Evolutionary conservation across 2,329 filamentous ascomycete genomes (phyloP).

Genomic region (Penicillium vulpinum): DNA sequence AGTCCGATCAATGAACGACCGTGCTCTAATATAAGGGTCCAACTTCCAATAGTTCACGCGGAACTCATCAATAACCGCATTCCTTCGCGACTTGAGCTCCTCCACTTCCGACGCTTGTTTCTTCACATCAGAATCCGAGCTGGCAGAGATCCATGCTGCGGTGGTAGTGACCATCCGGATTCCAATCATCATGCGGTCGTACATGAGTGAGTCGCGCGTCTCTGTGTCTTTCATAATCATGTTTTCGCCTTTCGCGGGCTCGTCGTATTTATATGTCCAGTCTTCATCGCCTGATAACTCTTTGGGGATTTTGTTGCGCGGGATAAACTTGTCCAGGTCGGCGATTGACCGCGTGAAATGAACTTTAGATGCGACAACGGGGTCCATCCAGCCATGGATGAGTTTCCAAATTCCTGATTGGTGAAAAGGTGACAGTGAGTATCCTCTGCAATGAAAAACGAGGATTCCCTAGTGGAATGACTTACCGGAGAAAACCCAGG

Average conservation of each 20-base stretch:
- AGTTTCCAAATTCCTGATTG: conserved; percentile 80
- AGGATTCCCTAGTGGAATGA: background rate
- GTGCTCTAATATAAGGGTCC: conserved; percentile 80
- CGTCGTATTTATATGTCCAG: conserved; percentile 77
- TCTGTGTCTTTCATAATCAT: conserved; percentile 65
- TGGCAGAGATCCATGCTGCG: conserved; percentile 66
- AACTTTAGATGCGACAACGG: conserved; percentile 88
- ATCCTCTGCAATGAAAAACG: background rate
- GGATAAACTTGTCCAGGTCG: conserved; percentile 75
- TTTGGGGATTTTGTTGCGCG: conserved; percentile 66
- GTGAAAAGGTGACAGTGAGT: background rate
- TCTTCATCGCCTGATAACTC: conserved; percentile 82
- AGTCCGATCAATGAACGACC: conserved; percentile 75
- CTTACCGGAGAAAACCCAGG: conserved; percentile 88
- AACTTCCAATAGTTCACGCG: conserved; percentile 78
- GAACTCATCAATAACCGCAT: conserved; percentile 63
- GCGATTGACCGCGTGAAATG: conserved; percentile 79
- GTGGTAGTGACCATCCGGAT: conserved; percentile 72
- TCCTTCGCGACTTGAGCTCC: conserved; percentile 45
- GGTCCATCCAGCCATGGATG: conserved; percentile 90
- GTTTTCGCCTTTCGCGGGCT: conserved; percentile 77
- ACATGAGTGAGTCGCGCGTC: conserved; percentile 56
- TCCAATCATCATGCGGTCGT: conserved; percentile 62
- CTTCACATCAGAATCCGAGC: conserved; percentile 48
- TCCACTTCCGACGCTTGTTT: conserved; percentile 6